phyloP scores from a whole-genome alignment of 805 yeast genomes.

The Wickerhamomyces mucosus region DNA sequence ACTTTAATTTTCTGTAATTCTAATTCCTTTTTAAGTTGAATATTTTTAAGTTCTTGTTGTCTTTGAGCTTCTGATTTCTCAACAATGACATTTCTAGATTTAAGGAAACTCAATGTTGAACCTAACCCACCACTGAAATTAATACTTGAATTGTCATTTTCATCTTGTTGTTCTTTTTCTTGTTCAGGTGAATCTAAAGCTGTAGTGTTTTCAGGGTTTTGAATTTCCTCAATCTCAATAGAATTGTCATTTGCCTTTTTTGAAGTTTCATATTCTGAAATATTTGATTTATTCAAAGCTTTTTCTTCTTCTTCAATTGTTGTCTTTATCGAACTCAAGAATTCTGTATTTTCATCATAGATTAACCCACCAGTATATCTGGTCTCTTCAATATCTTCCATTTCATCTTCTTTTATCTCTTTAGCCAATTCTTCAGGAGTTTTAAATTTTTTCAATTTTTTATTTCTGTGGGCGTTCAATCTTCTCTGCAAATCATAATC shows the following conservation, averaged over 20 bases:
- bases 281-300: not conserved
- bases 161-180: constrained; percentile 1
- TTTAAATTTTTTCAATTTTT: constrained; percentile 6
- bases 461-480: constrained; percentile 19
- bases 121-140: constrained; percentile 18
- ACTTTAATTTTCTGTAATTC: constrained; percentile 8
- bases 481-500: constrained; percentile 14
- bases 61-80: constrained; percentile 6
- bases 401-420: constrained; percentile 13
- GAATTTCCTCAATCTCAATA: not conserved
- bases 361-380: constrained; percentile 10
- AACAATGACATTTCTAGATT: constrained; percentile 12
- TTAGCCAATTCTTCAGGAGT: constrained; percentile 15
- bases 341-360: constrained; percentile 28
- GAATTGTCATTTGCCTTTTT: not conserved
- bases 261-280: not conserved
- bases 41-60: constrained; percentile 4
- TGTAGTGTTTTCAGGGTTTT: not conserved
- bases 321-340: constrained; percentile 20
- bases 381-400: constrained; percentile 8
- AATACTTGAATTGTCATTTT: constrained; percentile 2
- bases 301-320: constrained; percentile 3
- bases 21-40: constrained; percentile 8
- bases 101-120: constrained; percentile 14
- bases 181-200: not conserved